Evolutionary conservation across 1,284 basidiomycete genomes (phyloP).

Genomic region (Polyporus tsugae): DNA sequence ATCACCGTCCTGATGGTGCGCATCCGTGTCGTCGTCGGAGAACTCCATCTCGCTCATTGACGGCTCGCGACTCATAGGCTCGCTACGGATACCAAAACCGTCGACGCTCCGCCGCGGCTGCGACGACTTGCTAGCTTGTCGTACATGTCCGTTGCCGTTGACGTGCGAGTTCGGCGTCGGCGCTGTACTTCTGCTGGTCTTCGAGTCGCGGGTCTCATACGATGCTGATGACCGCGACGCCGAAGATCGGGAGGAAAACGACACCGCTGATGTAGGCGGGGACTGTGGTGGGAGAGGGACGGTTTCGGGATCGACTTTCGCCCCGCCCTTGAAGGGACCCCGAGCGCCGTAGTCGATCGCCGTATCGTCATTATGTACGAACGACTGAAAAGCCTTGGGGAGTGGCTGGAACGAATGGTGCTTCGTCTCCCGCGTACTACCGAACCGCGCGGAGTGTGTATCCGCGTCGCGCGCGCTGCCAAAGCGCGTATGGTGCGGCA

Average conservation of each 20-base stretch:
- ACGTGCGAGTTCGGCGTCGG: conserved; percentile 43
- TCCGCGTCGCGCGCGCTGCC: conserved; percentile 17
- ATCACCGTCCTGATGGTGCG: conserved; percentile 33
- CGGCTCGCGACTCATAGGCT: conserved; percentile 31
- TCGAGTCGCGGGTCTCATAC: conserved; percentile 43
- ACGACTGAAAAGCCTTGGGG: conserved; percentile 31
- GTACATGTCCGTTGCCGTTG: conserved; percentile 32
- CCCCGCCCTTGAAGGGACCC: conserved; percentile 30
- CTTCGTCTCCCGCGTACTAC: conserved; percentile 36
- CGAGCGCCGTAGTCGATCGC: conserved; percentile 36
- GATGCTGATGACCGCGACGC: conserved; percentile 60
- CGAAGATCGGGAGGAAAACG: conserved; percentile 75
- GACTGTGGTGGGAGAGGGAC: conserved; percentile 71
- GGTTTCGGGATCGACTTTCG: conserved; percentile 58
- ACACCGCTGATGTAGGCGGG: conserved; percentile 72
- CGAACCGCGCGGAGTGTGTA: conserved; percentile 24
- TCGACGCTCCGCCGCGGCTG: conserved; percentile 35
- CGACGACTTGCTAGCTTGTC: conserved; percentile 28
- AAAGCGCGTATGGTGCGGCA: conserved; percentile 7
- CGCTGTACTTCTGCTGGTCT: conserved; percentile 45
- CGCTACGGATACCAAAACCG: conserved; percentile 31
- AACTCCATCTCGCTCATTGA: conserved; percentile 32
- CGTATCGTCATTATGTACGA: conserved; percentile 43
- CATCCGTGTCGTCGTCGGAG: conserved; percentile 37
- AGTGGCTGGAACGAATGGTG: conserved; percentile 35